Evolutionary conservation across 2,329 filamentous ascomycete genomes (phyloP).

Genomic region (Trichocomaceae sp.): DNA sequence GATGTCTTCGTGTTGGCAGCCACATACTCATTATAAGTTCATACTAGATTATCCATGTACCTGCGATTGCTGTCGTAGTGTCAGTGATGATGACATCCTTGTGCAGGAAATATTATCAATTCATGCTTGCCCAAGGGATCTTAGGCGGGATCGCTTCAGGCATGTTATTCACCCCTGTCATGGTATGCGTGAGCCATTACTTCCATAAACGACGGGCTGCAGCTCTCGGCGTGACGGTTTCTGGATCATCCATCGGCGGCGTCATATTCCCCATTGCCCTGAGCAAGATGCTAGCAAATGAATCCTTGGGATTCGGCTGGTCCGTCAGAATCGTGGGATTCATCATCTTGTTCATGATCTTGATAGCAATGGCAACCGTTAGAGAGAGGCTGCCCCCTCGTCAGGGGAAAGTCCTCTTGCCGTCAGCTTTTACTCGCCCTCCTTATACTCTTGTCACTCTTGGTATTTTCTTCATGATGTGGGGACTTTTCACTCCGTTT

Average conservation of each 20-base stretch:
- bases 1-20: too few species aligned
- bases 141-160: conserved; percentile 43
- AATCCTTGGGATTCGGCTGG: conserved; percentile 50
- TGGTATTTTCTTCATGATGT: conserved; percentile 20
- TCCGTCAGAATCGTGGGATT: conserved; percentile 59
- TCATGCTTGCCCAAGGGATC: conserved; percentile 44
- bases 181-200: conserved; percentile 25
- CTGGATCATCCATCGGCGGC: conserved; percentile 48
- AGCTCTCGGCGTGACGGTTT: conserved; percentile 24
- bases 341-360: conserved; percentile 45
- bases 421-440: conserved; percentile 18
- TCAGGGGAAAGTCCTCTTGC: conserved; percentile 21
- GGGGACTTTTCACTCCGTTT: conserved; percentile 26
- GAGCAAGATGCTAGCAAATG: conserved; percentile 33
- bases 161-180: conserved; percentile 24
- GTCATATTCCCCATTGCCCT: conserved; percentile 50
- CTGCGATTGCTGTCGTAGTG: conserved; percentile 10
- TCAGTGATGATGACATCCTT: conserved; percentile 44
- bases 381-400: conserved; percentile 38
- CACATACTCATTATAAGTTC: too few species aligned
- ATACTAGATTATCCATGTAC: conserved; percentile 27
- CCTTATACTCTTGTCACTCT: conserved; percentile 18
- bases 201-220: conserved; percentile 24
- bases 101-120: conserved; percentile 39
- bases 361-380: conserved; percentile 35